A percentile compares a stretch with the other conserved stretches of the same genome.
phyloP scores from a whole-genome alignment of 768 basidiomycete genomes.

The Boletus subcaerulescens region DNA sequence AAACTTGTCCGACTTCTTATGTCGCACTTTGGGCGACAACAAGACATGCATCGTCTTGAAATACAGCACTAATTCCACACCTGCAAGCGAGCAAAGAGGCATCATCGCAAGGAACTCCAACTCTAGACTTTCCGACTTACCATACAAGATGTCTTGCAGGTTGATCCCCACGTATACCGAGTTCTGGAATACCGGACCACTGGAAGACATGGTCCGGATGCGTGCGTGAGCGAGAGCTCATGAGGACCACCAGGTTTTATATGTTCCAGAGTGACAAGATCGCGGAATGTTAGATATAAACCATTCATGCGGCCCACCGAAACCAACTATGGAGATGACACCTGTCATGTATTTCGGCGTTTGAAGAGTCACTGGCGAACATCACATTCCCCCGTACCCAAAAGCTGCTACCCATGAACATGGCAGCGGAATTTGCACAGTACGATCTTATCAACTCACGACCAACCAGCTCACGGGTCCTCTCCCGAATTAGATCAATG shows the following conservation, averaged over 20 bases:
- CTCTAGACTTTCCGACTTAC: not conserved
- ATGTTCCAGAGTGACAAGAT: conserved; percentile 1
- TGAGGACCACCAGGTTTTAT: not conserved
- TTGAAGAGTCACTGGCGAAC: no score
- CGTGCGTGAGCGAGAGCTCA: not conserved
- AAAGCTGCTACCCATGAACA: no score
- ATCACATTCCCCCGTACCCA: no score
- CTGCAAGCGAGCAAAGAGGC: conserved; percentile 2
- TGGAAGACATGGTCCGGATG: conserved; percentile 15
- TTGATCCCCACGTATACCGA: conserved; percentile 26
- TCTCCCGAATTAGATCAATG: no score
- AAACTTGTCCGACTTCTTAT: conserved; percentile 14
- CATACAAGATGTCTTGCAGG: conserved; percentile 25
- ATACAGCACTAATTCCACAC: conserved; percentile 25
- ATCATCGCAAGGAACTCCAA: not conserved
- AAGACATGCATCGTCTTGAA: conserved; percentile 22
- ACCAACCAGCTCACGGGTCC: not conserved
- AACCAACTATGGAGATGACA: not conserved
- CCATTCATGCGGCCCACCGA: no score
- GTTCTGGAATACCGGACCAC: conserved; percentile 18
- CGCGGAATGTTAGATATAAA: not conserved
- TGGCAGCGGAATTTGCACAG: no score
- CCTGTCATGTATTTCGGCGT: not conserved
- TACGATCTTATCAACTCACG: no score
- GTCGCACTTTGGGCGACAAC: conserved; percentile 1